Conservation (phyloP, 163 green algal genomes). For the Scenedesmus sp. region DNA sequence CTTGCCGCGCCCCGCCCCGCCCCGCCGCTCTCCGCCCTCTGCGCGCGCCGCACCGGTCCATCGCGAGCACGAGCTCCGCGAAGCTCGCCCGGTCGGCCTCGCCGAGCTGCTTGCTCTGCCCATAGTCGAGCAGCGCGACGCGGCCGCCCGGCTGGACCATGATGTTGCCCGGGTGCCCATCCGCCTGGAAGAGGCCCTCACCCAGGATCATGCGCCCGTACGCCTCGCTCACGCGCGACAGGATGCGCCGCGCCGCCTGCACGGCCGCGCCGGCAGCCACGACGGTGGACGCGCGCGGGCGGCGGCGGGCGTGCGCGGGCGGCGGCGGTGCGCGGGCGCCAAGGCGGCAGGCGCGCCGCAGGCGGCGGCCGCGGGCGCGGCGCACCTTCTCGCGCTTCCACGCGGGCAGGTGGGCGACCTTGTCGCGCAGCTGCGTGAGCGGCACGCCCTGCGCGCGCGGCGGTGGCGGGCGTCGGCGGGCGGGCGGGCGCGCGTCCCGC, state of each 20-base stretch:
- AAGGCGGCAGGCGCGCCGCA: too few species aligned
- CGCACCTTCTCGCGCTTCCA: slow-evolving; percentile 47
- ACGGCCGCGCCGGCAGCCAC: background rate
- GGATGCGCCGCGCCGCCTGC: slow-evolving; percentile 55
- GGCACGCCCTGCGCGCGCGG: too few species aligned
- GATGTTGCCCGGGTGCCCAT: slow-evolving; percentile 91
- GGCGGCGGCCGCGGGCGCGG: too few species aligned
- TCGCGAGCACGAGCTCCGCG: slow-evolving; percentile 77
- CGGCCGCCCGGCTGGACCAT: slow-evolving; percentile 77
- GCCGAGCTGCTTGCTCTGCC: slow-evolving; percentile 91
- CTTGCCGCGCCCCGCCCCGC: background rate
- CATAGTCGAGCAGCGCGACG: slow-evolving; percentile 91
- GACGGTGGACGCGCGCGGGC: too few species aligned
- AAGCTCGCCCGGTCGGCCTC: slow-evolving; percentile 70
- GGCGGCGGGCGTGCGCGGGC: too few species aligned
- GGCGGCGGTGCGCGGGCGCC: too few species aligned
- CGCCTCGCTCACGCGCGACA: slow-evolving; percentile 78
- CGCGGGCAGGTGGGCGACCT: slow-evolving; percentile 46
- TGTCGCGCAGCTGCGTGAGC: slow-evolving; percentile 63
- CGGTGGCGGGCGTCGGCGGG: too few species aligned
- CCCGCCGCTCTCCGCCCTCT: background rate
- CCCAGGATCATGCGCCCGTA: slow-evolving; percentile 93
- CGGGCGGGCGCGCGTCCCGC: too few species aligned
- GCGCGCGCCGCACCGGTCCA: slow-evolving; percentile 55
- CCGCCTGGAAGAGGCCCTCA: slow-evolving; percentile 87